These are phyloP conservation scores for Geotrichum carabidarum DNA, from an alignment of 1,139 yeast species.

Conservation along the genomic window DNA sequence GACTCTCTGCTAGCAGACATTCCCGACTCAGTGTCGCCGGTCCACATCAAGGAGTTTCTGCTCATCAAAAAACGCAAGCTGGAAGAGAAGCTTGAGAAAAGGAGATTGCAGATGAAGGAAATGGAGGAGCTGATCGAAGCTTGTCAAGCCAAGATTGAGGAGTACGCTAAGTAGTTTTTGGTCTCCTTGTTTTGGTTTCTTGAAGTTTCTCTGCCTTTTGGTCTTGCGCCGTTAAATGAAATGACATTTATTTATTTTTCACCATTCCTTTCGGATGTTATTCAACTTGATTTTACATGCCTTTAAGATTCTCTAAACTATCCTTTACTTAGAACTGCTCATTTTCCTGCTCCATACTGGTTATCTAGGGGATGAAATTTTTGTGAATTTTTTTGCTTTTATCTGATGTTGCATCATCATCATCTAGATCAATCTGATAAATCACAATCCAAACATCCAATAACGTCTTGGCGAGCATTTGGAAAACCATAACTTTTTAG, in stretches of 20 bases:
- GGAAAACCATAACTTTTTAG: no score
- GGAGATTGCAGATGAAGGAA: slow-evolving; percentile 2
- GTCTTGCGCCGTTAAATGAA: neutral
- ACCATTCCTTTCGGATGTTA: neutral
- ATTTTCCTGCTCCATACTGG: no score
- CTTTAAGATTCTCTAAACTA: neutral
- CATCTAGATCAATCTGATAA: no score
- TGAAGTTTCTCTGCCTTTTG: neutral
- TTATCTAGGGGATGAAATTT: no score
- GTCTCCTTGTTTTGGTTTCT: neutral
- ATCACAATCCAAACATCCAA: no score
- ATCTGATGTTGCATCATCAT: no score
- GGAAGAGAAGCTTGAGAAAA: slow-evolving; percentile 5
- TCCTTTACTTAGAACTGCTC: neutral
- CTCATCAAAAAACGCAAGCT: slow-evolving; percentile 2
- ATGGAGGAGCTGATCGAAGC: slow-evolving; percentile 10
- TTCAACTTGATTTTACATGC: neutral
- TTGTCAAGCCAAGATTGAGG: slow-evolving; percentile 7
- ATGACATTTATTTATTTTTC: neutral
- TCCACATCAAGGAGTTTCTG: slow-evolving; percentile 2
- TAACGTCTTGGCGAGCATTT: no score
- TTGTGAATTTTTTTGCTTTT: no score
- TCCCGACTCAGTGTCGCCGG: slow-evolving; percentile 5
- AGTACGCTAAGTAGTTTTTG: neutral
- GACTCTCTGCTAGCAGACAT: neutral